These are phyloP conservation scores for Aspergillus udagawae DNA, from an alignment of 2,329 filamentous ascomycete genomes.

Conservation along the genomic window DNA sequence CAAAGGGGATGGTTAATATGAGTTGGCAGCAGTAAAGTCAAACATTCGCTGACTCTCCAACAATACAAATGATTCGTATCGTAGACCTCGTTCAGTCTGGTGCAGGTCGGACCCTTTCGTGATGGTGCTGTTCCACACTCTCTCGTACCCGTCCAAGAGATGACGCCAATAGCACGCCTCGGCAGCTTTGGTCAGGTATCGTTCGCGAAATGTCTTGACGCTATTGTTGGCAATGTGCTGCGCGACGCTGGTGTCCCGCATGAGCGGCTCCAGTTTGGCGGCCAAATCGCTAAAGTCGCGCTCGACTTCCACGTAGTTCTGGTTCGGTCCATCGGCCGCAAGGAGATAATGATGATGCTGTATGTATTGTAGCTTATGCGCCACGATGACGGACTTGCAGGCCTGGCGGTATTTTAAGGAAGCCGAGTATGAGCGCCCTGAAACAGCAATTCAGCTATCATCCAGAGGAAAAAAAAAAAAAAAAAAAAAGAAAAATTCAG, in stretches of 20 bases:
- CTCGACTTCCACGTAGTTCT: slow-evolving; percentile 48
- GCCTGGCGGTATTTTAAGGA: slow-evolving; percentile 50
- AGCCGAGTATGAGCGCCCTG: slow-evolving; percentile 45
- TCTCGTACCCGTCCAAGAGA: slow-evolving; percentile 30
- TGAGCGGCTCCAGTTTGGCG: slow-evolving; percentile 35
- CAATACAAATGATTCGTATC: background rate
- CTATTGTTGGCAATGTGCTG: slow-evolving; percentile 46
- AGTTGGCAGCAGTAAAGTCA: background rate
- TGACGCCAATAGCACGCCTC: slow-evolving; percentile 52
- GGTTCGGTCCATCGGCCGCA: slow-evolving; percentile 38
- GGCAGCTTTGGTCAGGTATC: slow-evolving; percentile 49
- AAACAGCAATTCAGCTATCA: background rate
- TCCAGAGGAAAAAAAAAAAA: too few species aligned
- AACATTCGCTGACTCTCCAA: background rate
- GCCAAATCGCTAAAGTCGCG: slow-evolving; percentile 54
- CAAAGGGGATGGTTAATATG: background rate
- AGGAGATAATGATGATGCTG: slow-evolving; percentile 48
- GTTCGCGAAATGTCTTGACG: slow-evolving; percentile 44
- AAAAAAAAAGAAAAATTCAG: background rate
- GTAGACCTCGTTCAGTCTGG: background rate
- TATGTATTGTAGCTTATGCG: slow-evolving; percentile 46
- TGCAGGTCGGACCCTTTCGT: background rate
- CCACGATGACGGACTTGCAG: slow-evolving; percentile 46
- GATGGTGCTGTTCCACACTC: background rate
- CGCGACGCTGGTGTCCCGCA: slow-evolving; percentile 36